phyloP scores from a whole-genome alignment of 2,329 filamentous ascomycete species.

The Calonectria hawksworthii region DNA sequence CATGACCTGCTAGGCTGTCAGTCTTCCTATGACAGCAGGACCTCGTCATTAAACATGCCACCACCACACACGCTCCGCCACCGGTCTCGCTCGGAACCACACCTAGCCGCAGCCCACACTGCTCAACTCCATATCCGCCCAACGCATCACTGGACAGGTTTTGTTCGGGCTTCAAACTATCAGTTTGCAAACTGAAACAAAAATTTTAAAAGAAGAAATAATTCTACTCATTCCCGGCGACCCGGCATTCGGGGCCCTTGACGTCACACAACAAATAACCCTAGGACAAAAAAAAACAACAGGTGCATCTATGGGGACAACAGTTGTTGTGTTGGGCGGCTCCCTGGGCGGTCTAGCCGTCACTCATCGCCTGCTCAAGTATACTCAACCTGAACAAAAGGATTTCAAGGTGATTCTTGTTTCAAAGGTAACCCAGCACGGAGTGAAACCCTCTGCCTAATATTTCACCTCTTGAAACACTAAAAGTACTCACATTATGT shows the following conservation, averaged over 20 bases:
- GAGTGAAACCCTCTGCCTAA: background rate
- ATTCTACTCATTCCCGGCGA: background rate
- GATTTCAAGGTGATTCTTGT: slow-evolving; percentile 69
- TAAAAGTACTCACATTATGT: slow-evolving; percentile 16
- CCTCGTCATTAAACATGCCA: slow-evolving; percentile 26
- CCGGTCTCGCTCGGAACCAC: slow-evolving; percentile 25
- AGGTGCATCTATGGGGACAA: slow-evolving; percentile 59
- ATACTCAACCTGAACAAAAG: slow-evolving; percentile 58
- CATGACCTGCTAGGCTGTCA: background rate
- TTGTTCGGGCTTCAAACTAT: background rate
- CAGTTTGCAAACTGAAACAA: background rate
- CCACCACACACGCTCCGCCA: slow-evolving; percentile 16
- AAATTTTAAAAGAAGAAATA: background rate
- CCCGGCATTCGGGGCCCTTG: background rate
- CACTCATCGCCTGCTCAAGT: slow-evolving; percentile 68
- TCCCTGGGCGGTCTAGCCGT: slow-evolving; percentile 67
- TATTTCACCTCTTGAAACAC: background rate
- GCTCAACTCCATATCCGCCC: slow-evolving; percentile 13
- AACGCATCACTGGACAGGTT: slow-evolving; percentile 6
- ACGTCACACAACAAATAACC: background rate
- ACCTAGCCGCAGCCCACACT: slow-evolving; percentile 21
- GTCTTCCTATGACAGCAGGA: background rate
- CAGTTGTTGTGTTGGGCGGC: slow-evolving; percentile 68
- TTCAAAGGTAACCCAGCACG: slow-evolving; percentile 61
- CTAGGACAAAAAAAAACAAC: background rate